Evolutionary conservation across 83 land plant genomes (phyloP).

Genomic region (Picea mariana): DNA sequence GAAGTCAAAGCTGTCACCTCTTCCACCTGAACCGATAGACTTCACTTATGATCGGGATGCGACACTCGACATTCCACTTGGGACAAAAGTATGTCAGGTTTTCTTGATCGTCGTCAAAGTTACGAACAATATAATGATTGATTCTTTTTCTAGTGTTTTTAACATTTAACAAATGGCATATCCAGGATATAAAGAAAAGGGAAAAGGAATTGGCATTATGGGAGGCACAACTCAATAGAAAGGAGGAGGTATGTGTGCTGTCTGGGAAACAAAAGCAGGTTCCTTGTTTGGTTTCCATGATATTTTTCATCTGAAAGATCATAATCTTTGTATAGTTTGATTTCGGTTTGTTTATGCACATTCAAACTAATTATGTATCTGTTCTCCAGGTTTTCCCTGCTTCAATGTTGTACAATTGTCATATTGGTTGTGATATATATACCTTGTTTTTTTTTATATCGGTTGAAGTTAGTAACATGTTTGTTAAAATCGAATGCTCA

Average conservation of each 20-base stretch:
- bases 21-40: constrained; percentile 46
- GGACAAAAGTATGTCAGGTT: constrained; percentile 56
- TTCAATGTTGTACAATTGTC: neutral
- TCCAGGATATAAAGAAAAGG: constrained; percentile 72
- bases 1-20: constrained; percentile 40
- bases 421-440: neutral
- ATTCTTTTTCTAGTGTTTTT: neutral
- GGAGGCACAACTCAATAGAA: constrained; percentile 76
- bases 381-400: too few relatives aligned
- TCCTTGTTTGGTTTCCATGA: constrained; percentile 5
- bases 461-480: neutral
- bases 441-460: neutral
- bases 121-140: neutral
- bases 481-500: neutral
- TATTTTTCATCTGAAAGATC: neutral
- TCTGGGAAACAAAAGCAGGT: neutral
- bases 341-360: neutral
- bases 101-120: too few relatives aligned
- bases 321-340: neutral
- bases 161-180: constrained; percentile 7
- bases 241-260: constrained; percentile 48
- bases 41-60: constrained; percentile 72
- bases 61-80: constrained; percentile 84
- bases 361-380: too few relatives aligned
- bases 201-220: constrained; percentile 77